Evolutionary conservation across 2,329 filamentous ascomycete species (phyloP), one percentile per base, ranked within the genome.

Genomic region (Zasmidium citrigriseum): DNA sequence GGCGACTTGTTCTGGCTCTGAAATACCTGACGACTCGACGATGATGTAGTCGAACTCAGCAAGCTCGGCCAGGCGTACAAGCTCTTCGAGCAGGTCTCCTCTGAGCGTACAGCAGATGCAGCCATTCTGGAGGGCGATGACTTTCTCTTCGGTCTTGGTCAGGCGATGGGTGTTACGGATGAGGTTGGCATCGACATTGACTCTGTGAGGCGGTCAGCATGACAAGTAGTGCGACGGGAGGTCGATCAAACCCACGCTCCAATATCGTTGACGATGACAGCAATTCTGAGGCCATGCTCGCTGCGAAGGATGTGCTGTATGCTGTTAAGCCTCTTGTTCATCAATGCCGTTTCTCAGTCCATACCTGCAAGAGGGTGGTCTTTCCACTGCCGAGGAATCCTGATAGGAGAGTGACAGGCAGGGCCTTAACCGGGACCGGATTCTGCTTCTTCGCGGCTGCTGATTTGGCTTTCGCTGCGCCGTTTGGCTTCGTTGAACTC

Each of bases 101-200:
- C 89, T 84, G 0, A 91, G 78, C 0, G 88, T 91, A 66, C 89
- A 91, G 77, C 88, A 91, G 66, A 91, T 91, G 64, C 89, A 91
- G 10, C 88, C 87, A 58, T 72, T 72, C 45, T 72, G 69, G 14
- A 72, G 60, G 2, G 66, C 70, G 3, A 72, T 69, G 57, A 72
- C 68, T 54, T 72, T 72, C 53, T 71, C 70, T 55, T 70, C 63
- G 11, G 68, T 71, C 55, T 68, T 69, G 34, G 65, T 69, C 14
- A 71, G 54, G 3, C 66, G 66, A 52, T 70, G 68, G 5, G 68
- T 72, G 54, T 66, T 67, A 52, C 66, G 62, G 46, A 72, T 69
- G 53, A 70, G 64, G n/a, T 65, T 67, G 25, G 67, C 68, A 51
- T 72, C 70, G n/a, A 71, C 67, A 44, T 72, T 71, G 59, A 72